Percentiles rank a stretch among this genome's conserved stretches.
phyloP scores from a whole-genome alignment of 768 basidiomycete species.

The Podaxis sp. region DNA sequence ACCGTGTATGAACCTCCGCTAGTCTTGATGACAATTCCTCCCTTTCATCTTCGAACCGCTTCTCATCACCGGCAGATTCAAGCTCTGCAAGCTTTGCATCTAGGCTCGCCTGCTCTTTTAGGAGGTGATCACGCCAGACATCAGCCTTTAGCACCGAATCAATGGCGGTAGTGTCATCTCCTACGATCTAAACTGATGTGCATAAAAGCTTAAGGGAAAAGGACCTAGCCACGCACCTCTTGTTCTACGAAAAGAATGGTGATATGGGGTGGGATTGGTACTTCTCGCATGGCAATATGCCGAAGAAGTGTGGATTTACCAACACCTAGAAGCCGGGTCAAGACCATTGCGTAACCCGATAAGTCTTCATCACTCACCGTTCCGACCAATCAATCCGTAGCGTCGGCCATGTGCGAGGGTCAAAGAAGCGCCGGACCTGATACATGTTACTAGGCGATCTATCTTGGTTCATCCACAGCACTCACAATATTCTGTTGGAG shows the following conservation, averaged over 20 bases:
- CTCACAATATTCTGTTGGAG: conserved; percentile 88
- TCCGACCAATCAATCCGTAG: conserved; percentile 90
- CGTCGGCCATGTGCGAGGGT: conserved; percentile 88
- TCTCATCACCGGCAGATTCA: conserved; percentile 75
- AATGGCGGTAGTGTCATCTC: conserved; percentile 90
- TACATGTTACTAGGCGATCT: conserved; percentile 9
- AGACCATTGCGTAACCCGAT: neutral
- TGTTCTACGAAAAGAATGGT: conserved; percentile 98
- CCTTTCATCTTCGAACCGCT: conserved; percentile 78
- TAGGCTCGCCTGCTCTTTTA: conserved; percentile 79
- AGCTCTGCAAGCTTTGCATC: conserved; percentile 73
- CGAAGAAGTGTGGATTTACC: conserved; percentile 96
- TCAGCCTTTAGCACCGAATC: conserved; percentile 99
- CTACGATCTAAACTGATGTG: conserved; percentile 61
- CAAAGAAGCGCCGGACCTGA: conserved; percentile 79
- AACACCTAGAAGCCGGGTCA: conserved; percentile 53
- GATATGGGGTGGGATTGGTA: conserved; percentile 92
- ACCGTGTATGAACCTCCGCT: conserved; percentile 83
- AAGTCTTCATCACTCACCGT: conserved; percentile 44
- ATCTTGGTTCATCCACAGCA: neutral
- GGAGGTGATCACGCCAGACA: conserved; percentile 92
- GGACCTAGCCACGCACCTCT: conserved; percentile 54
- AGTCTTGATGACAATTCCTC: conserved; percentile 82
- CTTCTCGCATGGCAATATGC: conserved; percentile 92
- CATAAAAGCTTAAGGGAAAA: conserved; percentile 3